Evolutionary conservation across 306 rosid genomes (phyloP).

Genomic region (Potentilla sterilis): DNA sequence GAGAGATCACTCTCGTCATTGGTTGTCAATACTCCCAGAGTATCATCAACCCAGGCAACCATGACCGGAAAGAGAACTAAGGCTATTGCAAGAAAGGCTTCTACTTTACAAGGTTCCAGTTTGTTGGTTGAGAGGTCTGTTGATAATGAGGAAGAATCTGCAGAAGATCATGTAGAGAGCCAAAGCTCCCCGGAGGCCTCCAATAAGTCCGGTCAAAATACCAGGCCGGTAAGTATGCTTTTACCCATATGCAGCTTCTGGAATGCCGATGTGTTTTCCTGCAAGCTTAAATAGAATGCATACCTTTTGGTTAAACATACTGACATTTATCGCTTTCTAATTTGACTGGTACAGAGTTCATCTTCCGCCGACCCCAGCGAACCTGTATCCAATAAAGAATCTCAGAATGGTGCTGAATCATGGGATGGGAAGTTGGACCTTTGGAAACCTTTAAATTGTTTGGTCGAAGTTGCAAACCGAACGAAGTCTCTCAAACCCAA

Average conservation of each 20-base stretch:
- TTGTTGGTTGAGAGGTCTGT: constrained; percentile 53
- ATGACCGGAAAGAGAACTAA: constrained; percentile 82
- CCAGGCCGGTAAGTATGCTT: constrained; percentile 49
- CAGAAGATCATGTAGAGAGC: constrained; percentile 51
- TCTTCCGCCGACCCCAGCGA: constrained; percentile 55
- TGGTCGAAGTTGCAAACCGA: constrained; percentile 91
- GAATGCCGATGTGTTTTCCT: background rate
- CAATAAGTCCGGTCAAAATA: constrained; percentile 48
- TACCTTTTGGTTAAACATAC: constrained; percentile 16
- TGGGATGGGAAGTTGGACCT: constrained; percentile 80
- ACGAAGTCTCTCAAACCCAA: constrained; percentile 74
- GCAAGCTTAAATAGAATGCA: constrained; percentile 1
- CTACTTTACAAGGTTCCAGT: constrained; percentile 51
- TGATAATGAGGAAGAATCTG: constrained; percentile 58
- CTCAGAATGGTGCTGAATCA: constrained; percentile 56
- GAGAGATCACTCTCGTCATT: constrained; percentile 93
- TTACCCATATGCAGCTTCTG: background rate
- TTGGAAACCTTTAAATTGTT: constrained; percentile 87
- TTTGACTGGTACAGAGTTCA: constrained; percentile 52
- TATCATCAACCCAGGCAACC: constrained; percentile 61
- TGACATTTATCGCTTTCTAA: constrained; percentile 16
- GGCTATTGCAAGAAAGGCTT: constrained; percentile 69
- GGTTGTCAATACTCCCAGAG: constrained; percentile 91
- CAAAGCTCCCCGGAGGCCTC: constrained; percentile 66
- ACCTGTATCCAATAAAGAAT: constrained; percentile 47